Evolutionary conservation across 148 eudicot genomes (phyloP), one percentile per base, ranked within the genome.

Genomic region (Silene latifolia): DNA sequence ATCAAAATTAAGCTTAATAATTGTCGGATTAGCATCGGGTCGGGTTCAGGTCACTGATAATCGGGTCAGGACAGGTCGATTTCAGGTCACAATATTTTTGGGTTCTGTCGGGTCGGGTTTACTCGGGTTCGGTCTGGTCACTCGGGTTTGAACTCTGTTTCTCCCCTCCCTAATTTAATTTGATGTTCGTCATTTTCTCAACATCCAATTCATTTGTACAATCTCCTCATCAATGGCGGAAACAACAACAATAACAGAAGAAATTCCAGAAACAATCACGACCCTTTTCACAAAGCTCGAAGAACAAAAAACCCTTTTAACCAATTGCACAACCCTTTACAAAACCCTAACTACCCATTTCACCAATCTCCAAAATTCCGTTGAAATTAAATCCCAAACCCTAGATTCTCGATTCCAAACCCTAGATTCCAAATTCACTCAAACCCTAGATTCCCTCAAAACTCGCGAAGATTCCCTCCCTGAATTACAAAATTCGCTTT

Each of bases 301-400:
- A 69, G 44, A 79, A 20, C 80, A 76, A 63, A 85, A 83, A 76
- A 29, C 82, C 69, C 71, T 85, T 67, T 80, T 87, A 62, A 66
- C 76, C 4, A 76, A 80, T 63, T 77, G 81, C 64, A 76, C 80
- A 0, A 78, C 83, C 15, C 73, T 83, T n/a, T 82, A 85, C 86
- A 81, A 82, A 84, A 72, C 88, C 87, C 85, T 88, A 80, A 80
- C 77, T 10, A 53, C 82, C 46, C 87, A 85, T 27, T 87, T 83
- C 84, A 24, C 78, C 3, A 71, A 80, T 24, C 57, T 87, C 18
- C 74, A 83, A 1, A 51, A 78, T 21, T 67, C 88, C 60, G 68
- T 86, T 68, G 18, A 74, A 13, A 27, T 75, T 17, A 81, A 81
- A 72, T 69, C 85, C 71, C 75, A 78, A 83, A 65, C 79, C 76